These are phyloP conservation scores for Malus hybrid DNA, from an alignment of 331 rosid species.

Conservation along the genomic window DNA sequence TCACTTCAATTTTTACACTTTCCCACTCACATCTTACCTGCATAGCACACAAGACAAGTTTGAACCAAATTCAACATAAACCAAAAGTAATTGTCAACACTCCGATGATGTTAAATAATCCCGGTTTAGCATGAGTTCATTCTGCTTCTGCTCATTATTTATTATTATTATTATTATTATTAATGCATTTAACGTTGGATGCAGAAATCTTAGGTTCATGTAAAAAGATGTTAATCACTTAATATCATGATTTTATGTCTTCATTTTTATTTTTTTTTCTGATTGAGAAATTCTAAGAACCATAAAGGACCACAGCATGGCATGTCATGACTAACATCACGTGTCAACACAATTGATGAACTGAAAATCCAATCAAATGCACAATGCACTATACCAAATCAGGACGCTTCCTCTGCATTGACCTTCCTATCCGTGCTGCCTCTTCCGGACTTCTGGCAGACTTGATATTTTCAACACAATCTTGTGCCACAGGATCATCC, in stretches of 20 bases:
- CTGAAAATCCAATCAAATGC: neutral
- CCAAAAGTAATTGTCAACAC: neutral
- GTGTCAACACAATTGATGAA: neutral
- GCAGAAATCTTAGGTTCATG: neutral
- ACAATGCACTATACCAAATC: slow-evolving; percentile 42
- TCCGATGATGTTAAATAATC: neutral
- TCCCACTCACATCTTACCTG: slow-evolving; percentile 91
- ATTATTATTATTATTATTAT: too few species aligned
- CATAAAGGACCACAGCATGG: neutral
- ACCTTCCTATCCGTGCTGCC: slow-evolving; percentile 77
- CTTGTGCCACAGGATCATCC: slow-evolving; percentile 50
- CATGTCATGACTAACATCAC: neutral
- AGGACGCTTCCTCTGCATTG: slow-evolving; percentile 67
- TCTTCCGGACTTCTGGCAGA: slow-evolving; percentile 84
- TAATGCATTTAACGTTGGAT: too few species aligned
- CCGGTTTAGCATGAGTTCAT: neutral
- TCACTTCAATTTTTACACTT: slow-evolving; percentile 64
- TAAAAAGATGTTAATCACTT: neutral
- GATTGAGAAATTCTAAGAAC: neutral
- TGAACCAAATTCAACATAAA: neutral
- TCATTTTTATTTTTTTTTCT: neutral
- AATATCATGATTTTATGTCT: neutral
- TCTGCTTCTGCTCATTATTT: neutral
- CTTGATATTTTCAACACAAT: slow-evolving; percentile 59
- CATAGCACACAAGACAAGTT: neutral